Conservation (phyloP, 768 basidiomycete species). For the Galerina marginata region DNA sequence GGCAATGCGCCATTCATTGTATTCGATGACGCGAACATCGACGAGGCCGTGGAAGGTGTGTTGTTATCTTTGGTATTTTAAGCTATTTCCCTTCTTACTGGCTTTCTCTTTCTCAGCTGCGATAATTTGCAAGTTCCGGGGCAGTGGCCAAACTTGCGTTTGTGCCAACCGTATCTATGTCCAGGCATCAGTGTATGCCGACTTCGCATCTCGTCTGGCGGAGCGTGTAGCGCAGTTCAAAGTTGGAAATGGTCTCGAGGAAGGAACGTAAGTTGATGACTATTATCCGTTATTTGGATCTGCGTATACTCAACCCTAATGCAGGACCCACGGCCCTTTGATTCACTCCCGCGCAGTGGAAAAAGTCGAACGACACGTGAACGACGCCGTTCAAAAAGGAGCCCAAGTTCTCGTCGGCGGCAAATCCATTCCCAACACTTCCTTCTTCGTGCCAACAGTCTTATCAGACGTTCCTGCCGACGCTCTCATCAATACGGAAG, state of each 20-base stretch:
- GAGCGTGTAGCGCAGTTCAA: constrained; percentile 85
- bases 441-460: constrained; percentile 89
- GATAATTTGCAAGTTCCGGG: constrained; percentile 79
- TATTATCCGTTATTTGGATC: background rate
- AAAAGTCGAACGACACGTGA: constrained; percentile 86
- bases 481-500: constrained; percentile 76
- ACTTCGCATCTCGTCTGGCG: constrained; percentile 87
- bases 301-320: background rate
- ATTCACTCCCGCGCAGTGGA: constrained; percentile 86
- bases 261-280: constrained; percentile 62
- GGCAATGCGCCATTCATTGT: constrained; percentile 98
- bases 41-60: constrained; percentile 85
- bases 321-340: constrained; percentile 91
- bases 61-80: constrained; percentile 11
- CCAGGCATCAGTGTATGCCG: constrained; percentile 89
- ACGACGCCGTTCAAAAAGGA: constrained; percentile 85
- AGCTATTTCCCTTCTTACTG: background rate
- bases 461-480: constrained; percentile 79
- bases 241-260: constrained; percentile 86
- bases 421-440: constrained; percentile 58
- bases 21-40: constrained; percentile 94
- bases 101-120: constrained; percentile 50
- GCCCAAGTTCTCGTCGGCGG: constrained; percentile 94
- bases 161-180: constrained; percentile 94
- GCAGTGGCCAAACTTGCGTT: constrained; percentile 83